phyloP scores from a whole-genome alignment of 768 basidiomycete species.

The Gloeophyllum trabeum region DNA sequence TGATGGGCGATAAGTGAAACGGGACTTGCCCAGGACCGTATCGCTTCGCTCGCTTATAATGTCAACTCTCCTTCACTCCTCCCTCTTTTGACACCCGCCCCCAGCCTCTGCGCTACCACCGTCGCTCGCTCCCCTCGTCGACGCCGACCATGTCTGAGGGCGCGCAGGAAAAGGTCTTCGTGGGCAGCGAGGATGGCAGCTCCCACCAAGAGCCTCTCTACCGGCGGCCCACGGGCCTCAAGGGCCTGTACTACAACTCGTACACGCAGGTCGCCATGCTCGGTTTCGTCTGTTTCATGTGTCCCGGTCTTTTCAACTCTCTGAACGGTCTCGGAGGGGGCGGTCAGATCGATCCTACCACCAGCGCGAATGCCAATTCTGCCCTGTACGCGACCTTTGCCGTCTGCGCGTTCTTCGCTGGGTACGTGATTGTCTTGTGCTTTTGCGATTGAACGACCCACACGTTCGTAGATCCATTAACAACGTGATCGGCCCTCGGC shows the following conservation, averaged over 20 bases:
- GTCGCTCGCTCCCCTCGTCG: constrained; percentile 3
- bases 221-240: constrained; percentile 39
- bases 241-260: constrained; percentile 48
- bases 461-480: background rate
- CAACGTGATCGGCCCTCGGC: constrained; percentile 52
- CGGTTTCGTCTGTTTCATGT: constrained; percentile 55
- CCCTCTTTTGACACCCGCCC: no score
- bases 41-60: background rate
- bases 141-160: constrained; percentile 1
- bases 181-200: constrained; percentile 2
- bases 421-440: constrained; percentile 29
- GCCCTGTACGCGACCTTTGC: constrained; percentile 61
- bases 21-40: no score
- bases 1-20: no score
- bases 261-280: constrained; percentile 49
- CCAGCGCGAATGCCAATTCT: constrained; percentile 58
- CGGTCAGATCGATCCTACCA: constrained; percentile 57
- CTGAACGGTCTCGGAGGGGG: constrained; percentile 73
- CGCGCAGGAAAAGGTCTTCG: background rate
- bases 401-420: constrained; percentile 53
- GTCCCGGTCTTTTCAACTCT: constrained; percentile 66
- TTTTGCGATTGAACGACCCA: background rate
- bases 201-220: constrained; percentile 21
- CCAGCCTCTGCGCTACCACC: no score
- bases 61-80: constrained; percentile 7